These are phyloP conservation scores for Xylariaceae sp. DNA, from an alignment of 2,329 filamentous ascomycete species.

Conservation along the genomic window DNA sequence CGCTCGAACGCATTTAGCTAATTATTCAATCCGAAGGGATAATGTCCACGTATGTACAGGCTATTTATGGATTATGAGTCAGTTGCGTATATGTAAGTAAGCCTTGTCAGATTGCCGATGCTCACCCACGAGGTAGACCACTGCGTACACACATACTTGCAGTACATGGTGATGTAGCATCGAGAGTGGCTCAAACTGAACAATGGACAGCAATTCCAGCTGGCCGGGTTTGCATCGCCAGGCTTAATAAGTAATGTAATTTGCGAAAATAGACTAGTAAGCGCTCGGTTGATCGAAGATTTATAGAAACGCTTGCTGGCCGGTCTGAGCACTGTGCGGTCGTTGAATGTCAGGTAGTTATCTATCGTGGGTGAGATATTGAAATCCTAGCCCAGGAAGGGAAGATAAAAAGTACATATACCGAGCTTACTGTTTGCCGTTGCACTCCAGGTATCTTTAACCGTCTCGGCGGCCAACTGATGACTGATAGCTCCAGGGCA, in stretches of 20 bases:
- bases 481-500: neutral
- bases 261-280: too few species aligned
- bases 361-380: neutral
- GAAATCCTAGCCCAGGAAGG: constrained; percentile 7
- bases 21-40: constrained; percentile 8
- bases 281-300: constrained; percentile 20
- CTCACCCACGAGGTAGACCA: too few species aligned
- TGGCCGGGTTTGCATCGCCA: neutral
- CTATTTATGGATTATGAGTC: neutral
- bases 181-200: too few species aligned
- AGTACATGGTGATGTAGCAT: too few species aligned
- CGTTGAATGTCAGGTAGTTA: constrained; percentile 1
- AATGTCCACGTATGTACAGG: constrained; percentile 2
- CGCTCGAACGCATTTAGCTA: constrained; percentile 14
- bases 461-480: neutral
- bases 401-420: constrained; percentile 11
- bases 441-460: constrained; percentile 12
- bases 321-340: constrained; percentile 20
- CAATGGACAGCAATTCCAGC: too few species aligned
- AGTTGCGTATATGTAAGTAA: constrained; percentile 8
- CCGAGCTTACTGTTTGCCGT: constrained; percentile 27
- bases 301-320: constrained; percentile 14
- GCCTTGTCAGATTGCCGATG: constrained; percentile 22
- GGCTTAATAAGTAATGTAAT: too few species aligned
- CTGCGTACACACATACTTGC: too few species aligned